phyloP scores from a whole-genome alignment of 2,329 filamentous ascomycete genomes.

The Cytospora piceae region DNA sequence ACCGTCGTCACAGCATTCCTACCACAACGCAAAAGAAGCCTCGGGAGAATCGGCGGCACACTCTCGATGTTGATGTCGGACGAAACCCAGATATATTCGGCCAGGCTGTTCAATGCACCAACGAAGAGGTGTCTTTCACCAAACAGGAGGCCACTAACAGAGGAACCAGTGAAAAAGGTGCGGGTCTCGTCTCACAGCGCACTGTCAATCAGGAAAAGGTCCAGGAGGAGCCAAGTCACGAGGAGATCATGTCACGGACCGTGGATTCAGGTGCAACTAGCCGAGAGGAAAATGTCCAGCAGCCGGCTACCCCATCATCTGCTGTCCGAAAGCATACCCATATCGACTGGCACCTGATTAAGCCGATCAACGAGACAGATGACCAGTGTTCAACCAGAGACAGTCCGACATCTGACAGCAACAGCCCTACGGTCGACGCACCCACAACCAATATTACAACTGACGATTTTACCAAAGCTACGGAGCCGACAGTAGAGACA shows the following conservation, averaged over 20 bases:
- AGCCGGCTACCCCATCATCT: not conserved
- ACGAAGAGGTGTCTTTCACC: not conserved
- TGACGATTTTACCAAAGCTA: not conserved
- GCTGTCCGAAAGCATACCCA: not conserved
- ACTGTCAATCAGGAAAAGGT: not conserved
- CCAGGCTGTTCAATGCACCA: not conserved
- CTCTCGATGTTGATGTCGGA: conserved; percentile 40
- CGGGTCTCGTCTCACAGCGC: not conserved
- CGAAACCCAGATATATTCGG: conserved; percentile 43
- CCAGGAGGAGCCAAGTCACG: no score
- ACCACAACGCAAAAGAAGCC: conserved; percentile 5
- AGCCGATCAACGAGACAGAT: not conserved
- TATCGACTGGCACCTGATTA: not conserved
- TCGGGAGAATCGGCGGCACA: conserved; percentile 32
- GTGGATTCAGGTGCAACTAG: not conserved
- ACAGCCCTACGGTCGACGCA: not conserved
- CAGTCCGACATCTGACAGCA: not conserved
- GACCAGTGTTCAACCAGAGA: not conserved
- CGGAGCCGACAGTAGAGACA: not conserved
- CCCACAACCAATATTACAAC: not conserved
- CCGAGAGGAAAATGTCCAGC: not conserved
- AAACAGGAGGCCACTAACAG: not conserved
- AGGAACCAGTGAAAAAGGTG: not conserved
- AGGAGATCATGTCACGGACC: not conserved
- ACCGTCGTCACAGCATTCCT: conserved; percentile 38